phyloP scores from a whole-genome alignment of 306 rosid species.

The Medicago ruthenica region DNA sequence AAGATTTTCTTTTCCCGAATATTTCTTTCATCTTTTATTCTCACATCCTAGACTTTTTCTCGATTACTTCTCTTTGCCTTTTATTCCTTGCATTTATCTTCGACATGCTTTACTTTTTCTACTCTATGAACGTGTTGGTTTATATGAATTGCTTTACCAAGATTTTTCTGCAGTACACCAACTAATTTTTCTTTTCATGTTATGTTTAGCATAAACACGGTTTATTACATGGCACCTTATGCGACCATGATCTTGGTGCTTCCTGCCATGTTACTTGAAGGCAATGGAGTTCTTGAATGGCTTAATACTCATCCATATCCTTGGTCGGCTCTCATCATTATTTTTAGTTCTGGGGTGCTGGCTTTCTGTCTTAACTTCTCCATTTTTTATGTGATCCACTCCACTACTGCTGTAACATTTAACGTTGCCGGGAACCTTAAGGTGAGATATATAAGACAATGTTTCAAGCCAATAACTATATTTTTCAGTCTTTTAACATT shows the following conservation, averaged over 20 bases:
- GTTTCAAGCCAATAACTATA: conserved; percentile 11
- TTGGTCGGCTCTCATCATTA: conserved; percentile 72
- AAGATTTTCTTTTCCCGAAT: neutral
- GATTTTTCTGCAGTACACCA: conserved; percentile 24
- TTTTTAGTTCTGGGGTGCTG: conserved; percentile 88
- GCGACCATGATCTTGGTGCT: conserved; percentile 97
- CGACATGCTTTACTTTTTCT: conserved; percentile 1
- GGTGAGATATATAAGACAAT: conserved; percentile 58
- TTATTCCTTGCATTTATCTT: conserved; percentile 26
- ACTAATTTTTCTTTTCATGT: conserved; percentile 42
- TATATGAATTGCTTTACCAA: conserved; percentile 32
- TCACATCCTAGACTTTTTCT: neutral
- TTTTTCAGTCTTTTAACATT: neutral
- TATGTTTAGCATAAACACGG: conserved; percentile 85
- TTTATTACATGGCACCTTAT: conserved; percentile 97
- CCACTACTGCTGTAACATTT: conserved; percentile 96
- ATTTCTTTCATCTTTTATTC: conserved; percentile 6
- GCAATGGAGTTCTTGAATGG: conserved; percentile 89
- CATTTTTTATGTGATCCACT: conserved; percentile 95
- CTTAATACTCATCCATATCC: conserved; percentile 72
- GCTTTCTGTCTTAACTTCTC: conserved; percentile 99
- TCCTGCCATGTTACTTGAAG: conserved; percentile 93
- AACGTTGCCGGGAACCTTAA: conserved; percentile 98
- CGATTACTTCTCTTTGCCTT: neutral
- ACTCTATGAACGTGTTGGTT: neutral